These are phyloP conservation scores for Jamesozyma jinghongensis DNA, from an alignment of 805 yeast species.

Conservation along the genomic window DNA sequence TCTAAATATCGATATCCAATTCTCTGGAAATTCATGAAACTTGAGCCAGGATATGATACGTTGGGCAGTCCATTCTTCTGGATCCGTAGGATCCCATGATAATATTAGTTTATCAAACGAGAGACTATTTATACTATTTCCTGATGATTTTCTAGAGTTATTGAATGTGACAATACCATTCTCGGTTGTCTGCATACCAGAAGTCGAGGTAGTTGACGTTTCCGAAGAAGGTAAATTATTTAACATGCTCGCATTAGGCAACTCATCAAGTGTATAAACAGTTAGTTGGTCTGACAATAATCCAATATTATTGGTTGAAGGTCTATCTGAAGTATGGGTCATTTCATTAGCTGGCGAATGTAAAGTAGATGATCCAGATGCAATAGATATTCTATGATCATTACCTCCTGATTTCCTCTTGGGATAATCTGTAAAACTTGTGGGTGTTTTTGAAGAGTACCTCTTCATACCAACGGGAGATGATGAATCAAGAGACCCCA, in stretches of 20 bases:
- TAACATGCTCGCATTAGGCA: background rate
- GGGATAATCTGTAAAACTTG: background rate
- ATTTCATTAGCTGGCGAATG: background rate
- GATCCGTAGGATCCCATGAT: conserved; percentile 44
- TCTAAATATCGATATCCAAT: conserved; percentile 64
- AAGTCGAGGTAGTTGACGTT: background rate
- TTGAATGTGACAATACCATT: background rate
- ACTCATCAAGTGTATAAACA: conserved; percentile 3
- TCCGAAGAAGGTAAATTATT: background rate
- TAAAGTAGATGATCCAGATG: conserved; percentile 1
- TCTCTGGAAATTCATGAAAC: conserved; percentile 53
- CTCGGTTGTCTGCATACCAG: background rate
- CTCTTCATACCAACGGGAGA: background rate
- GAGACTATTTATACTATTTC: conserved; percentile 17
- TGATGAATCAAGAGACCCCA: conserved; percentile 1
- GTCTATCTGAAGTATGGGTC: background rate
- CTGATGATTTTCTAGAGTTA: conserved; percentile 20
- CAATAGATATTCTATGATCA: conserved; percentile 1
- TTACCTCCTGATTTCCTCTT: conserved; percentile 1
- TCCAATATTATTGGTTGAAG: background rate
- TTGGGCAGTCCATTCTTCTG: conserved; percentile 63
- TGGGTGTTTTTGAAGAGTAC: background rate
- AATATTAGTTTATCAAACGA: conserved; percentile 25
- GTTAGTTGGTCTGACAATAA: conserved; percentile 5
- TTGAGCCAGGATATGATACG: conserved; percentile 63